A percentile compares a stretch with the other conserved stretches of the same genome.
Evolutionary conservation across 78 protist genomes (phyloP).

Genomic region (Polysphondylium violaceum): DNA sequence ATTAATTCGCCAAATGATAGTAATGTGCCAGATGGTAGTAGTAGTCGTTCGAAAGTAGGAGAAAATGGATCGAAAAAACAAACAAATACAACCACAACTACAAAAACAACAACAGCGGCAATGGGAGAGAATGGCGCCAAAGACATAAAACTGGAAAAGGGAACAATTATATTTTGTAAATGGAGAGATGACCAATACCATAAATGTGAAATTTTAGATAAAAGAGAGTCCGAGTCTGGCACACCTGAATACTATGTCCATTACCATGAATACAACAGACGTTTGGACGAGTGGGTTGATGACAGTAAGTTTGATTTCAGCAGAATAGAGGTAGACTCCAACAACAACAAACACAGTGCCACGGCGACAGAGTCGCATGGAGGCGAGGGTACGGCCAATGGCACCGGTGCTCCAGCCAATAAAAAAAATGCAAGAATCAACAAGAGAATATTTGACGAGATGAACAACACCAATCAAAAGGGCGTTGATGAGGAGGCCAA

Average conservation of each 20-base stretch:
- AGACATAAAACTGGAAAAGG: no score
- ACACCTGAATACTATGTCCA: slow-evolving; percentile 80
- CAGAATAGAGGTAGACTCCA: slow-evolving; percentile 21
- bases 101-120: no score
- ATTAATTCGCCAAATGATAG: no score
- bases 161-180: slow-evolving; percentile 71
- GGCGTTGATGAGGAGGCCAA: slow-evolving; percentile 43
- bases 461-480: slow-evolving; percentile 21
- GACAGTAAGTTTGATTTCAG: slow-evolving; percentile 63
- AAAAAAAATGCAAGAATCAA: slow-evolving; percentile 14
- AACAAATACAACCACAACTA: no score
- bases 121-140: no score
- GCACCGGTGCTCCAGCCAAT: neutral
- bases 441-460: slow-evolving; percentile 55
- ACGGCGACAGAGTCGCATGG: neutral
- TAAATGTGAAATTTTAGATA: slow-evolving; percentile 77
- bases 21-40: no score
- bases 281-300: slow-evolving; percentile 86
- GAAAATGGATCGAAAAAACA: no score
- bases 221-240: slow-evolving; percentile 65
- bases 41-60: no score
- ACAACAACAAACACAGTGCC: neutral
- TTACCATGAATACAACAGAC: slow-evolving; percentile 80
- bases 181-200: slow-evolving; percentile 77
- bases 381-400: slow-evolving; percentile 23